A percentile compares a stretch with the other conserved stretches of the same genome.
Conservation (phyloP, 371 early-diverging fungal species). For the Apophysomyces trapeziformis region DNA sequence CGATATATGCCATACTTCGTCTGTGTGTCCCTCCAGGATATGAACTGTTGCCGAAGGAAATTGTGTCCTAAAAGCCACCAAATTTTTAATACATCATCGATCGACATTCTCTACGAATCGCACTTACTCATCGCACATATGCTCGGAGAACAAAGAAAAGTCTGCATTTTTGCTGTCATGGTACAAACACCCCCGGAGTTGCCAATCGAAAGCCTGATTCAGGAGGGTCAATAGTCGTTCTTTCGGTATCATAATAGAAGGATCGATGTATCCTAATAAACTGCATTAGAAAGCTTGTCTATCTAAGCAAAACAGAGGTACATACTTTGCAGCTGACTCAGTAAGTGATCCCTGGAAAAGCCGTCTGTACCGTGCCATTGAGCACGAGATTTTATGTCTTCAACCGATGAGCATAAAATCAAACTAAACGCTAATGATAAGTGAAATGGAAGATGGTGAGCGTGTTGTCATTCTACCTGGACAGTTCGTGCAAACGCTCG, state of each 20-base stretch:
- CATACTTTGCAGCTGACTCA: slow-evolving; percentile 73
- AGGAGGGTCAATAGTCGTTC: slow-evolving; percentile 79
- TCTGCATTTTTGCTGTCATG: slow-evolving; percentile 72
- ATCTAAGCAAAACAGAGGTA: not conserved
- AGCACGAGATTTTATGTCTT: slow-evolving; percentile 66
- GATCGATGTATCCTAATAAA: slow-evolving; percentile 69
- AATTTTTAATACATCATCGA: not conserved
- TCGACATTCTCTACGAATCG: slow-evolving; percentile 4
- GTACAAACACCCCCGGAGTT: slow-evolving; percentile 82
- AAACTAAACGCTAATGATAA: slow-evolving; percentile 33
- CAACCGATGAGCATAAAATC: slow-evolving; percentile 67
- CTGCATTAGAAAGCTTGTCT: not conserved
- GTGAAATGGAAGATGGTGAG: not conserved
- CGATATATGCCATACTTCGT: slow-evolving; percentile 95
- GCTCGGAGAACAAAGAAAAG: slow-evolving; percentile 74
- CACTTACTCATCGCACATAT: slow-evolving; percentile 77
- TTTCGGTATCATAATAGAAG: slow-evolving; percentile 88
- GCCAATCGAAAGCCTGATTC: slow-evolving; percentile 80
- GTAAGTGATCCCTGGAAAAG: slow-evolving; percentile 66
- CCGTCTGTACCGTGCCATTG: slow-evolving; percentile 83
- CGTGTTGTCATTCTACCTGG: slow-evolving; percentile 27
- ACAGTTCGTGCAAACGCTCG: slow-evolving; percentile 57
- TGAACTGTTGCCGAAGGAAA: slow-evolving; percentile 58
- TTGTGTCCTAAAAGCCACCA: slow-evolving; percentile 15
- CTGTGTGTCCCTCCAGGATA: slow-evolving; percentile 76